phyloP scores from a whole-genome alignment of 306 rosid species.

The Vigna angularis region DNA sequence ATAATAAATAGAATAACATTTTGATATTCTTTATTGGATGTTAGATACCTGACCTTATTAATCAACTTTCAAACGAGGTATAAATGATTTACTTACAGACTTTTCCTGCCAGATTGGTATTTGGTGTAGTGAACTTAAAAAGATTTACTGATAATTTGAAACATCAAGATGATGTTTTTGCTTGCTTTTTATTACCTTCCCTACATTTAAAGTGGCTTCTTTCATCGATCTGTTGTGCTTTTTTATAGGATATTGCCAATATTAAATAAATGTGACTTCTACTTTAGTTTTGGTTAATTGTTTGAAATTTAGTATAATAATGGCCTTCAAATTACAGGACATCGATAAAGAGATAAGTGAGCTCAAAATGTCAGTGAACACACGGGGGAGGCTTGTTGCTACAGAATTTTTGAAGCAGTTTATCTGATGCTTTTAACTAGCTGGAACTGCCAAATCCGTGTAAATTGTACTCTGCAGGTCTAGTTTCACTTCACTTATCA shows the following conservation, averaged over 20 bases:
- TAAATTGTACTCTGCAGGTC: slow-evolving; percentile 45
- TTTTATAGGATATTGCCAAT: neutral
- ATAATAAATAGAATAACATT: neutral
- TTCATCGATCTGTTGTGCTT: slow-evolving; percentile 5
- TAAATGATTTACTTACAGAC: slow-evolving; percentile 1
- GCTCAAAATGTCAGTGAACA: slow-evolving; percentile 94
- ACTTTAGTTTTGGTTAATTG: slow-evolving; percentile 2
- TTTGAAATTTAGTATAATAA: slow-evolving; percentile 17
- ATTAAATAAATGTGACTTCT: neutral
- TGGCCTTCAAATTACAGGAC: slow-evolving; percentile 65
- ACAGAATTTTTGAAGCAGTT: slow-evolving; percentile 96
- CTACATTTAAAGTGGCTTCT: slow-evolving; percentile 1
- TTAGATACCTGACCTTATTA: slow-evolving; percentile 6
- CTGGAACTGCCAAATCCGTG: slow-evolving; percentile 37
- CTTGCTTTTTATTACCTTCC: slow-evolving; percentile 12
- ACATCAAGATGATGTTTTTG: slow-evolving; percentile 19
- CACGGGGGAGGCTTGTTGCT: slow-evolving; percentile 97
- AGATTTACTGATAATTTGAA: slow-evolving; percentile 1
- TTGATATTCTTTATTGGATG: slow-evolving; percentile 26
- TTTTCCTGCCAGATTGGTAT: neutral
- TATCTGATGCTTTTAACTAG: slow-evolving; percentile 54
- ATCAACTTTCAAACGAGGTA: slow-evolving; percentile 1
- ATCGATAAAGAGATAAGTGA: slow-evolving; percentile 94
- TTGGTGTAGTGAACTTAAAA: slow-evolving; percentile 4
- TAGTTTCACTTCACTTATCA: slow-evolving; percentile 28